Evolutionary conservation across 2,329 filamentous ascomycete genomes (phyloP).

Genomic region (Dactylellina sp.): DNA sequence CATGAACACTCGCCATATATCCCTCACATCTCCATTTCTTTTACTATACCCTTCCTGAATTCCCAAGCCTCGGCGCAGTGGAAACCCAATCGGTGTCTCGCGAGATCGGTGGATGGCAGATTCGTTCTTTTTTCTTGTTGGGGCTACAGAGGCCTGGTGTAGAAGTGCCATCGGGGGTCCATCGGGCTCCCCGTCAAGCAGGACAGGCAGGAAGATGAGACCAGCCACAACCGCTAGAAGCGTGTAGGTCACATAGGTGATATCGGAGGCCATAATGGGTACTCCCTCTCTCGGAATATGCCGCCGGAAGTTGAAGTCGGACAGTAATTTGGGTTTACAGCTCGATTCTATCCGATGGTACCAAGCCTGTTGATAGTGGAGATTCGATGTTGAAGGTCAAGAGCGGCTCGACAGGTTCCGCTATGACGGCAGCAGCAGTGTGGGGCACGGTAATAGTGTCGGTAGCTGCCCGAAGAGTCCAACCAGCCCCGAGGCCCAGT

Average conservation of each 20-base stretch:
- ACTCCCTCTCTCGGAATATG: conserved; percentile 14
- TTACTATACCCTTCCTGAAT: conserved; percentile 63
- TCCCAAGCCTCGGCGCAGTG: conserved; percentile 76
- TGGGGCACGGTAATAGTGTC: conserved; percentile 6
- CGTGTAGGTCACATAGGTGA: conserved; percentile 69
- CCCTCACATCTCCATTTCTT: conserved; percentile 87
- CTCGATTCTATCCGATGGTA: background rate
- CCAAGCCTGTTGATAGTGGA: background rate
- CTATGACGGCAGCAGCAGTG: conserved; percentile 36
- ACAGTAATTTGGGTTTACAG: background rate
- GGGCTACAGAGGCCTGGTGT: conserved; percentile 81
- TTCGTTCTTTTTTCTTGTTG: conserved; percentile 84
- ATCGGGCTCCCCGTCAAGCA: conserved; percentile 82
- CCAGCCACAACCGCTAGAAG: conserved; percentile 75
- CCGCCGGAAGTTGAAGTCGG: conserved; percentile 1
- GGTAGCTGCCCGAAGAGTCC: conserved; percentile 11
- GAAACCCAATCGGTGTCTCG: conserved; percentile 85
- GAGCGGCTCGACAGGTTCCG: background rate
- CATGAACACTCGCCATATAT: conserved; percentile 84
- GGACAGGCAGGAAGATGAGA: conserved; percentile 75
- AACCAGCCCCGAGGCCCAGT: conserved; percentile 3
- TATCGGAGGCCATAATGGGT: conserved; percentile 49
- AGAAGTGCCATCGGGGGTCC: conserved; percentile 90
- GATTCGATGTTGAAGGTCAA: no score
- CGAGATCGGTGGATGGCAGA: conserved; percentile 87